Evolutionary conservation across 208 protist species (phyloP), one percentile per base, ranked within the genome.

Genomic region (Leishmania arabica): DNA sequence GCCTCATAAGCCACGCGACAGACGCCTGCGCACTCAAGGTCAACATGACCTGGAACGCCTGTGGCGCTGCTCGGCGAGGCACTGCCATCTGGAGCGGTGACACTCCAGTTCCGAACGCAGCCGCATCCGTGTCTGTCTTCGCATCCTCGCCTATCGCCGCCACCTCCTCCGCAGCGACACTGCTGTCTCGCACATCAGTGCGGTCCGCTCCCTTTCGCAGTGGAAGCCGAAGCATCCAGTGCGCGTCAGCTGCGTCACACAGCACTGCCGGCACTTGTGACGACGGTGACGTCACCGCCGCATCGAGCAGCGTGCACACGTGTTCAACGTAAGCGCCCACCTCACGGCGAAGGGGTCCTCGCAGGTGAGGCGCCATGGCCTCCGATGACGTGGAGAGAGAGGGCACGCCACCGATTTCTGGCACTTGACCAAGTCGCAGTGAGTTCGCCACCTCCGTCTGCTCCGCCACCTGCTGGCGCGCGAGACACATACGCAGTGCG

Each of bases 151-250:
- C 40, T 42, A 21, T 27, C 31, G 40, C 15, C 40, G 15, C 75
- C 56, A 53, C 37, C 40, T 62, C 73, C 71, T 45, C 71, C 8
- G 66, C 42, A 34, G n/a, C n/a, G 54, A 5, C 37, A 69, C 37
- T 27, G 13, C 70, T 27, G 15, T 4, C 27, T 19, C 66, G 24
- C 11, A 8, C 53, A 58, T 60, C 53, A 15, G 19, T 40, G 17
- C n/a, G 13, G 21, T 1, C 40, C 24, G 6, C 5, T 5, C 65
- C 13, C 7, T 51, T 51, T 1, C 54, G 51, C 66, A 60, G n/a
- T 0, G 79, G 69, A 56, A 77, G 37, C 17, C 88, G 79, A 73
- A 95, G 82, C 58, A 93, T 83, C 91, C 91, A 93, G 58, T 89
- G 84, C n/a, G 84, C 87, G 70, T 91, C 89, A n/a, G 84, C 88